Evolutionary conservation across 148 eudicot species (phyloP).

Genomic region (Linanthus parryae): DNA sequence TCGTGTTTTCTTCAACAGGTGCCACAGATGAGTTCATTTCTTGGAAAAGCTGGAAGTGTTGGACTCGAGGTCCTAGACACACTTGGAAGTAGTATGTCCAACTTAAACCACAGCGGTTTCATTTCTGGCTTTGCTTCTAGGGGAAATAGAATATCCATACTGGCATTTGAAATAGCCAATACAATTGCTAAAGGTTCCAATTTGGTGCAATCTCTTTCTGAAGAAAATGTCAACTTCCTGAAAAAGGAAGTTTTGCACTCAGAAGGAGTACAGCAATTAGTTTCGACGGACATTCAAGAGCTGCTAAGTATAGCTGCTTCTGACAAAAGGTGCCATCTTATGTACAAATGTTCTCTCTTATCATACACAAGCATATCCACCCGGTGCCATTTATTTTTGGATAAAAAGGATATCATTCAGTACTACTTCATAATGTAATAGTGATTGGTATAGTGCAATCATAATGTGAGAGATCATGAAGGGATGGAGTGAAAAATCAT

Average conservation of each 20-base stretch:
- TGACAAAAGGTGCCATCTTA: conserved; percentile 93
- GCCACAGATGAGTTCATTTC: conserved; percentile 55
- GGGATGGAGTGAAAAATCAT: no score
- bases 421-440: no score
- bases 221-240: conserved; percentile 53
- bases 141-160: conserved; percentile 66
- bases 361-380: no score
- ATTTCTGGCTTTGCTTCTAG: conserved; percentile 57
- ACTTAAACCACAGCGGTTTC: conserved; percentile 64
- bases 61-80: conserved; percentile 87
- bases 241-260: conserved; percentile 67
- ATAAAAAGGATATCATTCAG: no score
- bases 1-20: conserved; percentile 25
- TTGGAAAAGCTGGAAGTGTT: conserved; percentile 74
- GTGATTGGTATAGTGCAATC: no score
- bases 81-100: conserved; percentile 86
- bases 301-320: conserved; percentile 70
- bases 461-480: no score
- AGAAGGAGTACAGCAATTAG: conserved; percentile 65
- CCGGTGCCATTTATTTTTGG: no score
- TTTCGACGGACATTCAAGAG: conserved; percentile 66
- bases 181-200: conserved; percentile 71
- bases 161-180: conserved; percentile 96
- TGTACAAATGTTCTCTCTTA: no score
- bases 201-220: conserved; percentile 66